Conservation (phyloP, 495 filamentous ascomycete species). For the Xylaria nigripes region DNA sequence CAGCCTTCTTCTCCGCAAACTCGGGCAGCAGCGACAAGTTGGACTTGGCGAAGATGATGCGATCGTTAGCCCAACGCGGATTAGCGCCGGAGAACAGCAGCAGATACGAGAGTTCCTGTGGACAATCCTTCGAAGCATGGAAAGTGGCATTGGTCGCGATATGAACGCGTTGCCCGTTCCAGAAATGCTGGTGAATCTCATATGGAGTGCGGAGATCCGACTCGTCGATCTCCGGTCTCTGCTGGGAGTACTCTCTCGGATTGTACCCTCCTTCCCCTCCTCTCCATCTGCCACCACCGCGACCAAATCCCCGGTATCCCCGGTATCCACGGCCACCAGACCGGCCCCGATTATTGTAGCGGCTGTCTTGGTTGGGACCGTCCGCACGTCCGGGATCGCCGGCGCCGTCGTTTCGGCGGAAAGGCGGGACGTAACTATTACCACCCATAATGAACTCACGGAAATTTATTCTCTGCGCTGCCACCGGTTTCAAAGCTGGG, state of each 20-base stretch:
- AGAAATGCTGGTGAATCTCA: slow-evolving; percentile 13
- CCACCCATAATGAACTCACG: neutral
- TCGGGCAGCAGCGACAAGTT: slow-evolving; percentile 17
- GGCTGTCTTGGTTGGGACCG: neutral
- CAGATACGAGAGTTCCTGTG: slow-evolving; percentile 11
- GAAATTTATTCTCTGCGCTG: too few species aligned
- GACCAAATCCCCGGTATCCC: slow-evolving; percentile 13
- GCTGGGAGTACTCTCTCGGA: neutral
- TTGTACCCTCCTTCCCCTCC: slow-evolving; percentile 22
- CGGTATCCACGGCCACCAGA: slow-evolving; percentile 23
- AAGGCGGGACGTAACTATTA: neutral
- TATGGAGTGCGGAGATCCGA: neutral
- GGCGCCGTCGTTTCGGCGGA: neutral
- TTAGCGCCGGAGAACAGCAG: slow-evolving; percentile 14
- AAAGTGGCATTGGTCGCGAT: slow-evolving; percentile 7
- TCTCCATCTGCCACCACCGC: slow-evolving; percentile 10
- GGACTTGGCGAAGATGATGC: slow-evolving; percentile 20
- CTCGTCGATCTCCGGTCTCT: neutral
- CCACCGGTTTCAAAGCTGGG: too few species aligned
- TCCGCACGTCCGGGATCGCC: neutral
- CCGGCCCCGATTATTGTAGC: neutral
- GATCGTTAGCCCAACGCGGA: slow-evolving; percentile 17
- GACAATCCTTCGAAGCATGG: slow-evolving; percentile 9
- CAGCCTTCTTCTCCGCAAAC: slow-evolving; percentile 16
- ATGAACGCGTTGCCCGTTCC: neutral